phyloP scores from a whole-genome alignment of 768 basidiomycete genomes.

The Russula virescens region DNA sequence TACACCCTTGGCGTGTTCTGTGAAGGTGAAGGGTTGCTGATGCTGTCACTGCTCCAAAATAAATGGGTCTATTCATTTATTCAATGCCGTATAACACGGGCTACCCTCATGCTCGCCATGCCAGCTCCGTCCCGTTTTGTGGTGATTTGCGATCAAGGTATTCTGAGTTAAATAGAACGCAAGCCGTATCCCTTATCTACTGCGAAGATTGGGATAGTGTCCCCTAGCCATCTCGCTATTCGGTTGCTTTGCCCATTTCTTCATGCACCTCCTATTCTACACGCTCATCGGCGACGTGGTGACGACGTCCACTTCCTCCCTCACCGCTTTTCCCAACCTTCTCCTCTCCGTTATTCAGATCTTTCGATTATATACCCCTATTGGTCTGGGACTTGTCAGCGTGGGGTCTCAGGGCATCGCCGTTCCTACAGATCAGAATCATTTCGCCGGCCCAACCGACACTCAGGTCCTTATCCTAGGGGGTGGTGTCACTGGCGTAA shows the following conservation, averaged over 20 bases:
- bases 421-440: background rate
- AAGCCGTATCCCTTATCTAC: background rate
- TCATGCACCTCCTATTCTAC: conserved; percentile 17
- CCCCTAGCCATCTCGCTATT: background rate
- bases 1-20: background rate
- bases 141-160: background rate
- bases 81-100: background rate
- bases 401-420: background rate
- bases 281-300: conserved; percentile 4
- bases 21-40: background rate
- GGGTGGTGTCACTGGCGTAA: conserved; percentile 59
- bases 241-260: background rate
- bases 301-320: background rate
- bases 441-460: conserved; percentile 25
- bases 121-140: background rate
- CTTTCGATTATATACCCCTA: background rate
- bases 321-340: conserved; percentile 1
- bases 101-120: background rate
- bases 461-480: conserved; percentile 53
- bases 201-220: no score
- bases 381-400: conserved; percentile 5
- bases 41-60: background rate
- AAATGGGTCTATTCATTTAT: background rate
- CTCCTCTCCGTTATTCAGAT: conserved; percentile 12
- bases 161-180: conserved; percentile 11